Conservation (phyloP, 306 rosid genomes). For the Betula pendula region DNA sequence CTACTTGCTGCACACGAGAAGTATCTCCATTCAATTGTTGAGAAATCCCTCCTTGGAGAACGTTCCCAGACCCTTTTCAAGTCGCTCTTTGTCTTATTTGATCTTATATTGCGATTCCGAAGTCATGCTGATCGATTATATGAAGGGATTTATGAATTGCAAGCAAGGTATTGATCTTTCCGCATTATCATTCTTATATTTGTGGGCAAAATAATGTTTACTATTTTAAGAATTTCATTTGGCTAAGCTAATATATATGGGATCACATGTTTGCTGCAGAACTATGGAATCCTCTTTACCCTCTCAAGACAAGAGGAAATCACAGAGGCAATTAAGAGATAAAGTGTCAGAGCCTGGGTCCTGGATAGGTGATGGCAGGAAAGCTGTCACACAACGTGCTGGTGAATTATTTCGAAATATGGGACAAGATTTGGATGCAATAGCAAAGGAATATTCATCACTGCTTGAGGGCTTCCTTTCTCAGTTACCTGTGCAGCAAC, state of each 20-base stretch:
- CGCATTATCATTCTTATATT: slow-evolving; percentile 14
- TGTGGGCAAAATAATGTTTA: not conserved
- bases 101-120: slow-evolving; percentile 83
- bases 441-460: slow-evolving; percentile 82
- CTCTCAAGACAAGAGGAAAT: slow-evolving; percentile 59
- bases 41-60: slow-evolving; percentile 94
- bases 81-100: slow-evolving; percentile 80
- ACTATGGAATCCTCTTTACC: slow-evolving; percentile 60
- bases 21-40: slow-evolving; percentile 83
- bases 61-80: slow-evolving; percentile 79
- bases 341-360: slow-evolving; percentile 58
- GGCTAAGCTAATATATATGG: slow-evolving; percentile 18
- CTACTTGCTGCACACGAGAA: slow-evolving; percentile 92
- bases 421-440: slow-evolving; percentile 75
- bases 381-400: slow-evolving; percentile 83
- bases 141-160: slow-evolving; percentile 90
- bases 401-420: slow-evolving; percentile 75
- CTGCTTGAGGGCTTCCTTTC: slow-evolving; percentile 85
- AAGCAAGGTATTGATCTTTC: slow-evolving; percentile 66
- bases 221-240: not conserved
- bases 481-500: slow-evolving; percentile 93
- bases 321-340: slow-evolving; percentile 42
- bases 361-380: slow-evolving; percentile 87
- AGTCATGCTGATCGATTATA: slow-evolving; percentile 82
- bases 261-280: slow-evolving; percentile 49